phyloP scores from a whole-genome alignment of 78 protist genomes.

The Dictyostelium intermedium region DNA sequence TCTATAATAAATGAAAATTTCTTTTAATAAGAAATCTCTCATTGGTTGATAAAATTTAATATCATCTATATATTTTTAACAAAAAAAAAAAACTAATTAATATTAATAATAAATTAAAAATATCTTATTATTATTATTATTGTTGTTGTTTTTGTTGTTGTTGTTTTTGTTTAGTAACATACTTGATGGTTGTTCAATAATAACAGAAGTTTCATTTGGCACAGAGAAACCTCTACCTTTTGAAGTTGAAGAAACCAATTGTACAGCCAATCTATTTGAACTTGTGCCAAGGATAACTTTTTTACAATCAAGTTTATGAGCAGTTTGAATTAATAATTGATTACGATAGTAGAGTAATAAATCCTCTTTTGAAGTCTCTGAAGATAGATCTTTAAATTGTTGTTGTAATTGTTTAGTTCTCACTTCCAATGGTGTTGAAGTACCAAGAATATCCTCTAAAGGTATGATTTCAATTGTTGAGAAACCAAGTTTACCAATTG shows the following conservation, averaged over 20 bases:
- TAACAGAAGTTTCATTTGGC: slow-evolving; percentile 53
- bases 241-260: slow-evolving; percentile 25
- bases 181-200: slow-evolving; percentile 5
- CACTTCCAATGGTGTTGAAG: not conserved
- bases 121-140: not conserved
- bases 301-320: not conserved
- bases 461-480: not conserved
- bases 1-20: slow-evolving; percentile 43
- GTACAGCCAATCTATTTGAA: slow-evolving; percentile 29
- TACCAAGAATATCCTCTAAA: slow-evolving; percentile 23
- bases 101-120: too few relatives aligned
- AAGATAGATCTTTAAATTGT: not conserved
- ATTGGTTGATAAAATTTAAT: slow-evolving; percentile 53
- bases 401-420: not conserved
- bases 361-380: slow-evolving; percentile 51
- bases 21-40: slow-evolving; percentile 56
- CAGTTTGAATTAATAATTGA: slow-evolving; percentile 18
- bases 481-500: not conserved
- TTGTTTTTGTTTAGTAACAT: too few relatives aligned
- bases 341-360: slow-evolving; percentile 12
- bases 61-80: too few relatives aligned
- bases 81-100: too few relatives aligned
- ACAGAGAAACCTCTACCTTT: slow-evolving; percentile 65
- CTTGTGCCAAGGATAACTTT: slow-evolving; percentile 21
- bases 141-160: too few relatives aligned